phyloP scores from a whole-genome alignment of 208 protist genomes.

The Wallacemonas rigidus region DNA sequence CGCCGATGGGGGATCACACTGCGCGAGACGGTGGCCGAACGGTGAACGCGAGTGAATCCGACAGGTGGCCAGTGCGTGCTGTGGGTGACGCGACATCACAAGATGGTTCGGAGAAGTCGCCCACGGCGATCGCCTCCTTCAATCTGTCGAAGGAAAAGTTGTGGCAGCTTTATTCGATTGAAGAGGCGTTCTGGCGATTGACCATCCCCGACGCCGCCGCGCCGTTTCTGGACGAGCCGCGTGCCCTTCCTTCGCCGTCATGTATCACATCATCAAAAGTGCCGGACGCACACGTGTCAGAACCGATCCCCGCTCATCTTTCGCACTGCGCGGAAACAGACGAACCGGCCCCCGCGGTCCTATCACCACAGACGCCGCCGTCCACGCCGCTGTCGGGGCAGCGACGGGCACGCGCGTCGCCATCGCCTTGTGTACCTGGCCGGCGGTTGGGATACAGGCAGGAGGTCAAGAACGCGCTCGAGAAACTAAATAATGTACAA shows the following conservation, averaged over 20 bases:
- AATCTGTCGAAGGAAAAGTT: not conserved
- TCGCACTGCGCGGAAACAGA: not conserved
- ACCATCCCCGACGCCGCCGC: not conserved
- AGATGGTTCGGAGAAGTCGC: too few species aligned
- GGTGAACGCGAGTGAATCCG: too few species aligned
- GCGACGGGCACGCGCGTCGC: not conserved
- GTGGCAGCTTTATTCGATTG: slow-evolving; percentile 2
- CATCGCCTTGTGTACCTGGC: not conserved
- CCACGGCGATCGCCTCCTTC: too few species aligned
- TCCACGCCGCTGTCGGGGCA: too few species aligned
- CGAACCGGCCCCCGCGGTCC: too few species aligned
- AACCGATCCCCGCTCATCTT: not conserved
- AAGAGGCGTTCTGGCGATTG: slow-evolving; percentile 8
- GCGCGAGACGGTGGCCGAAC: too few species aligned
- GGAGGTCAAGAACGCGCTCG: slow-evolving; percentile 28
- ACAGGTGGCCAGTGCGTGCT: too few species aligned
- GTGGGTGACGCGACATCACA: too few species aligned
- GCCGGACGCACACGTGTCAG: not conserved
- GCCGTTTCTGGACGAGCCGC: not conserved
- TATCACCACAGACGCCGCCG: not conserved
- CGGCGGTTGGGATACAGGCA: slow-evolving; percentile 21
- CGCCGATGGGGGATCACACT: too few species aligned
- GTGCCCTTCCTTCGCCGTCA: not conserved
- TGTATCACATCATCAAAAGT: not conserved
- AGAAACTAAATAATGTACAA: slow-evolving; percentile 27